phyloP scores from a whole-genome alignment of 257 asterid genomes.

The Mitragyna speciosa region DNA sequence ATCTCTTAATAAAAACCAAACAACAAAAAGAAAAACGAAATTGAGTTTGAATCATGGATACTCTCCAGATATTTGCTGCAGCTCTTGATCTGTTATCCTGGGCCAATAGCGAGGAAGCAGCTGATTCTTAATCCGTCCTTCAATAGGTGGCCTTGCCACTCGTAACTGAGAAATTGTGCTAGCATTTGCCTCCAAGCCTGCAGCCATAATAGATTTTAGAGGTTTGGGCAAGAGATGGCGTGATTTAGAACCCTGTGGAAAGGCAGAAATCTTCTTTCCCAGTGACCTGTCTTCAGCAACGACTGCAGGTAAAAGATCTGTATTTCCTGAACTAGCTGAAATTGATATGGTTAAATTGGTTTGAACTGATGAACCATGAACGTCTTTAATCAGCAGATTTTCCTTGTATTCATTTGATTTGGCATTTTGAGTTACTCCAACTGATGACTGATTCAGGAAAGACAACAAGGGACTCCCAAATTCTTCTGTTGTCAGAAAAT shows the following conservation, averaged over 20 bases:
- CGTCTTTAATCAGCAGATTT: conserved; percentile 26
- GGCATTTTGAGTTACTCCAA: conserved; percentile 37
- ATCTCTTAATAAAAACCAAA: conserved; percentile 5
- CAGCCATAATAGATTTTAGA: conserved; percentile 47
- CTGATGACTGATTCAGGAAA: conserved; percentile 34
- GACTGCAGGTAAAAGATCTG: conserved; percentile 33
- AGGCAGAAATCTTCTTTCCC: conserved; percentile 45
- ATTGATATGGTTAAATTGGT: conserved; percentile 78
- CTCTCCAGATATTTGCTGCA: conserved; percentile 96
- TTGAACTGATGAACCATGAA: conserved; percentile 48
- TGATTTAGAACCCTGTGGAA: conserved; percentile 55
- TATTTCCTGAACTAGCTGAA: conserved; percentile 46
- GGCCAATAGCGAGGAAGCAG: conserved; percentile 99
- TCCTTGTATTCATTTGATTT: conserved; percentile 36
- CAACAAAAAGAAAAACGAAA: background rate
- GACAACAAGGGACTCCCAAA: conserved; percentile 42
- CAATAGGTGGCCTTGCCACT: conserved; percentile 92
- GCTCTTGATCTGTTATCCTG: conserved; percentile 89
- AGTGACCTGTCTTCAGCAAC: conserved; percentile 55
- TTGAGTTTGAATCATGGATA: conserved; percentile 54
- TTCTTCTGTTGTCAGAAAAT: conserved; percentile 33
- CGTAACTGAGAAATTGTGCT: conserved; percentile 62
- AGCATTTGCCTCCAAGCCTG: conserved; percentile 54
- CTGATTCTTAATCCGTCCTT: conserved; percentile 88
- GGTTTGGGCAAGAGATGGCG: conserved; percentile 74